Evolutionary conservation across 129 eudicot species (phyloP).

Genomic region (Flaveria ramosissima): DNA sequence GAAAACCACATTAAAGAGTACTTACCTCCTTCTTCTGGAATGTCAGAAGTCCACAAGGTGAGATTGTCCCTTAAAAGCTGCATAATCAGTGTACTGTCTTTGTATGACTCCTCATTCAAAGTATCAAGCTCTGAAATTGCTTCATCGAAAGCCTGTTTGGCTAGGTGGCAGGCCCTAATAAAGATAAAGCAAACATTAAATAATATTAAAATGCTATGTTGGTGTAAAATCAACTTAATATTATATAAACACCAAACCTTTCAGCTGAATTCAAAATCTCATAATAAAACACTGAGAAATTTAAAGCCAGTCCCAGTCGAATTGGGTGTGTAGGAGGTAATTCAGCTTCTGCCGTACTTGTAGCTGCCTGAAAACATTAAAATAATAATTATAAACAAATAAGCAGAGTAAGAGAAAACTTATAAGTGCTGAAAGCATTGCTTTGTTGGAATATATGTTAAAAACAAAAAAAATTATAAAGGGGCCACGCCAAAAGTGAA

Average conservation of each 20-base stretch:
- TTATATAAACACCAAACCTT: conserved; percentile 39
- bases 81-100: conserved; percentile 61
- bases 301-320: conserved; percentile 62
- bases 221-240: conserved; percentile 15
- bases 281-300: conserved; percentile 68
- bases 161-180: conserved; percentile 53
- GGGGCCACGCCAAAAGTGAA: too few relatives aligned
- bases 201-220: neutral
- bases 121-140: conserved; percentile 61
- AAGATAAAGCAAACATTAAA: neutral
- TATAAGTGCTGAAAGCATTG: too few relatives aligned
- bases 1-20: conserved; percentile 7
- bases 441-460: too few relatives aligned
- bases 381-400: neutral
- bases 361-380: conserved; percentile 50
- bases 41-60: conserved; percentile 62
- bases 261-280: conserved; percentile 68
- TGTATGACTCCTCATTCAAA: conserved; percentile 57
- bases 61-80: conserved; percentile 61
- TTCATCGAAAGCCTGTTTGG: conserved; percentile 62
- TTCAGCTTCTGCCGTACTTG: conserved; percentile 56
- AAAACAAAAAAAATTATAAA: too few relatives aligned
- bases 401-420: too few relatives aligned
- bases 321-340: conserved; percentile 66
- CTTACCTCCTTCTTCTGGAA: conserved; percentile 55